These are phyloP conservation scores for Pseudogymnoascus sp. DNA, from an alignment of 2,329 filamentous ascomycete genomes.

Conservation along the genomic window DNA sequence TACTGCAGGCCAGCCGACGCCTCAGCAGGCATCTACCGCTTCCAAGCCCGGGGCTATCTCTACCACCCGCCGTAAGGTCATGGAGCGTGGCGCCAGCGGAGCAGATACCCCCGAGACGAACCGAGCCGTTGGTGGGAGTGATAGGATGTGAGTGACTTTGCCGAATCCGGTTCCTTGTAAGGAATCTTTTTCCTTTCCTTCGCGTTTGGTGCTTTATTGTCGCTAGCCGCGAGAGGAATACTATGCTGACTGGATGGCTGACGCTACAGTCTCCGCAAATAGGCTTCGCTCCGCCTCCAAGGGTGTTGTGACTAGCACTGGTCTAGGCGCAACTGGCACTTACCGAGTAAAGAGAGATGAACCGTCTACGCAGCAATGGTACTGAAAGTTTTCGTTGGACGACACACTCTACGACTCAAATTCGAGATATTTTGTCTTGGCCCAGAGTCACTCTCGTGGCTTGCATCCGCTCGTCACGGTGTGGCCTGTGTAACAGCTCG, in stretches of 20 bases:
- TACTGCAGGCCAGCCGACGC: constrained; percentile 51
- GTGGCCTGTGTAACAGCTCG: constrained; percentile 21
- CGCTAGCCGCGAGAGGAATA: constrained; percentile 66
- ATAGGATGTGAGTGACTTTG: constrained; percentile 87
- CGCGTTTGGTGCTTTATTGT: constrained; percentile 70
- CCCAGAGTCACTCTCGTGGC: constrained; percentile 20
- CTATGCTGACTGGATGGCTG: constrained; percentile 69
- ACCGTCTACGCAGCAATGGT: constrained; percentile 29
- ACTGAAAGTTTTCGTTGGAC: constrained; percentile 26
- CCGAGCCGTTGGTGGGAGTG: constrained; percentile 70
- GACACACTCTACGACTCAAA: constrained; percentile 23
- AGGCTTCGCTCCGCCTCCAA: constrained; percentile 79
- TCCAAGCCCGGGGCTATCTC: constrained; percentile 67
- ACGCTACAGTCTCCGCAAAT: constrained; percentile 75
- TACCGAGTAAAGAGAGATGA: constrained; percentile 46
- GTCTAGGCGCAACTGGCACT: constrained; percentile 35
- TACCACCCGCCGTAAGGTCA: constrained; percentile 74
- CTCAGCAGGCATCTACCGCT: constrained; percentile 44
- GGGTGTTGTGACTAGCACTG: constrained; percentile 46
- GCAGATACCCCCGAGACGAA: constrained; percentile 63
- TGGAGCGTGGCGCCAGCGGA: constrained; percentile 53
- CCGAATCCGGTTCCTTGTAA: constrained; percentile 60
- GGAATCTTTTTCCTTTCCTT: constrained; percentile 77
- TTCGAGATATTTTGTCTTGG: constrained; percentile 22
- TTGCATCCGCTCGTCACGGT: constrained; percentile 21